Evolutionary conservation across 2,329 filamentous ascomycete genomes (phyloP).

Genomic region (Penicillium sp.): DNA sequence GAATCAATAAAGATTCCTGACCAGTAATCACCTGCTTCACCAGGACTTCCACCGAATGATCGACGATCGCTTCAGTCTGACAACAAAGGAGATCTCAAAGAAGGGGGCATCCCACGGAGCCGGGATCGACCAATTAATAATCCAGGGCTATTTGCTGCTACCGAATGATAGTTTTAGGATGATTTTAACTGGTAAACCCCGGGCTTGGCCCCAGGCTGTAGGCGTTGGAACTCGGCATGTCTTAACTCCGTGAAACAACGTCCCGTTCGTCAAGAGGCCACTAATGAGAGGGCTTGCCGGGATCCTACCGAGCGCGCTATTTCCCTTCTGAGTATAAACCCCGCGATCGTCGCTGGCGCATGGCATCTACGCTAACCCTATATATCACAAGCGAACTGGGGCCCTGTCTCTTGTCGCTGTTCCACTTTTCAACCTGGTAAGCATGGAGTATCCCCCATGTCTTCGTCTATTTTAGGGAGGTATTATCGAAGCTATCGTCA

Average conservation of each 20-base stretch:
- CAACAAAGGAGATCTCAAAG: slow-evolving; percentile 1
- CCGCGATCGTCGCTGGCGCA: slow-evolving; percentile 16
- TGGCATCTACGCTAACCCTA: background rate
- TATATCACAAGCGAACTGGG: background rate
- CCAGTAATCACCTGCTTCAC: slow-evolving; percentile 9
- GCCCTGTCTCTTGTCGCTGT: background rate
- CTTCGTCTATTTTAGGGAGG: slow-evolving; percentile 9
- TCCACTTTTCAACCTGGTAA: background rate
- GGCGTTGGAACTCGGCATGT: slow-evolving; percentile 1
- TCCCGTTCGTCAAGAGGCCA: slow-evolving; percentile 15
- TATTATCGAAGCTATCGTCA: slow-evolving; percentile 3
- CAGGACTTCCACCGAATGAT: slow-evolving; percentile 14
- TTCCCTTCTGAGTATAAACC: slow-evolving; percentile 21
- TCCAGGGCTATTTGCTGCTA: slow-evolving; percentile 1
- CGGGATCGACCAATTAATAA: background rate
- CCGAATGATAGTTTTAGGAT: background rate
- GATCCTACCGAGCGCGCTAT: slow-evolving; percentile 4
- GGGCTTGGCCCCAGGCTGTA: background rate
- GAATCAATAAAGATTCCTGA: background rate
- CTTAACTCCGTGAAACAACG: slow-evolving; percentile 21
- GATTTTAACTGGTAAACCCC: background rate
- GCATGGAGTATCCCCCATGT: slow-evolving; percentile 1
- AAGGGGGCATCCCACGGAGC: background rate
- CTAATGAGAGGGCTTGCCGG: slow-evolving; percentile 2
- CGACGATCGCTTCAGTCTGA: slow-evolving; percentile 3